Base-by-base conservation (phyloP, 768 basidiomycete species). In the Hypsizygus marmoreus region DNA sequence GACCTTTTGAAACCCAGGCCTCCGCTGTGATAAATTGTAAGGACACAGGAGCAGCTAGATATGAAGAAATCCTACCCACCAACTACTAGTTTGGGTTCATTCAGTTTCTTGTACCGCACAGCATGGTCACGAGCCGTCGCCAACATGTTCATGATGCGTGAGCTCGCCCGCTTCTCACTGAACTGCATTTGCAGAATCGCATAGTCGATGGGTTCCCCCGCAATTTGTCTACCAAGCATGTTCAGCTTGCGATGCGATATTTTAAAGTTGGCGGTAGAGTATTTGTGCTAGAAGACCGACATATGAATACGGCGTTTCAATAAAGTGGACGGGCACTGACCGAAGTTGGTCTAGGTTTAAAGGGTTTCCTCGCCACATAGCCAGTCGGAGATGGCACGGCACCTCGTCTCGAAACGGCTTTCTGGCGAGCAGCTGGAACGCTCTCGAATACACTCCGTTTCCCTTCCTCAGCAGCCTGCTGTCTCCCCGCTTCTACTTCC, bases 141-240 rank as follows among this genome's bases (percentile, higher is more conserved):
- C 34, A 98, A 77, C 80, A 92, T 92, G 55, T 86, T 89, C 78
- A 91, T 85, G 47, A 99, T 82, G 49, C 91, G 84, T 36, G 73
- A 77, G 53, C 91, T 86, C 11, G 88, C 91, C 17, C 91, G 80
- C 70, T 99, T 99, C 65, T 95, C 88, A 52, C 88, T 91, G 66
- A 97, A 97, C 63, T 88, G 81, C 91, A 98, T 95, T 59, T 99
- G 95, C 46, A 97, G 72, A 62, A 99, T 95, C 26, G 95, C 95
- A 55, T 86, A 82, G 69, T 97, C 95, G 49, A 97, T 86, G 13
- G 95, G 94, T 57, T 92, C 87, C 14, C 91, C 88, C 2, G 90
- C 77, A 52, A 99, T 88, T 64, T 97, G 91, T 23, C 82, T 77
- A 7, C 84, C 87, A 31, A 99, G 76, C 73, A 84, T 80, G 66